A percentile compares a stretch with the other conserved stretches of the same genome.
Conservation (phyloP, 2,329 filamentous ascomycete species). For the Xylariaceae sp. region DNA sequence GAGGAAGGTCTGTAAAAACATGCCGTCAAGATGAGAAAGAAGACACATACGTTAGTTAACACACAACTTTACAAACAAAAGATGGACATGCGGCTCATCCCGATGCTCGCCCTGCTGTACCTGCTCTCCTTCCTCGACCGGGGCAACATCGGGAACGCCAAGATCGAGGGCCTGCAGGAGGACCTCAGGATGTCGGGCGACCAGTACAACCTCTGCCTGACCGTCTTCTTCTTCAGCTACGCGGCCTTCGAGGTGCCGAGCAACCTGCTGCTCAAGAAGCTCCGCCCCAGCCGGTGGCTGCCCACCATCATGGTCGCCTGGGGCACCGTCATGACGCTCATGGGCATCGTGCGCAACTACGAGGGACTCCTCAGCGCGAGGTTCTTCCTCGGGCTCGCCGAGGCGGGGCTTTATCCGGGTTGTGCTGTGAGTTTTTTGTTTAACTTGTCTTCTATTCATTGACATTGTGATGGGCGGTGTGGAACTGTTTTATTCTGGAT, state of each 20-base stretch:
- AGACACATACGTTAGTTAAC: not conserved
- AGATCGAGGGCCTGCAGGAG: slow-evolving; percentile 53
- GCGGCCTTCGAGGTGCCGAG: slow-evolving; percentile 70
- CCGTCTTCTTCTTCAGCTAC: slow-evolving; percentile 78
- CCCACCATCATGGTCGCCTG: slow-evolving; percentile 66
- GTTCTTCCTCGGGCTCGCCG: slow-evolving; percentile 40
- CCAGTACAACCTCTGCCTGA: slow-evolving; percentile 65
- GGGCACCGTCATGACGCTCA: slow-evolving; percentile 42
- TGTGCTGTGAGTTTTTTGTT: slow-evolving; percentile 22
- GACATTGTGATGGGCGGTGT: not conserved
- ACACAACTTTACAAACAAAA: slow-evolving; percentile 18
- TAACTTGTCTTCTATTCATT: not conserved
- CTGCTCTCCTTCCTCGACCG: slow-evolving; percentile 64
- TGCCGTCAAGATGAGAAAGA: not conserved
- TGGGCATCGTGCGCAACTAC: slow-evolving; percentile 47
- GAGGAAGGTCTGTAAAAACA: slow-evolving; percentile 39
- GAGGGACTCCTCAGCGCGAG: slow-evolving; percentile 43
- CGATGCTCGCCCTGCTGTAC: slow-evolving; percentile 62
- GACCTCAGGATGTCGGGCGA: slow-evolving; percentile 52
- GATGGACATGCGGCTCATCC: slow-evolving; percentile 50
- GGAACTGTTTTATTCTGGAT: not conserved
- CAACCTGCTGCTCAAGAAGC: slow-evolving; percentile 69
- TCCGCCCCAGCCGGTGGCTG: slow-evolving; percentile 69
- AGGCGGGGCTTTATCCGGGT: slow-evolving; percentile 31
- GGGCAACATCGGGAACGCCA: slow-evolving; percentile 62